Conservation (phyloP, 228 moss, liverwort and hornwort genomes). For the Sphagnum fallax region DNA sequence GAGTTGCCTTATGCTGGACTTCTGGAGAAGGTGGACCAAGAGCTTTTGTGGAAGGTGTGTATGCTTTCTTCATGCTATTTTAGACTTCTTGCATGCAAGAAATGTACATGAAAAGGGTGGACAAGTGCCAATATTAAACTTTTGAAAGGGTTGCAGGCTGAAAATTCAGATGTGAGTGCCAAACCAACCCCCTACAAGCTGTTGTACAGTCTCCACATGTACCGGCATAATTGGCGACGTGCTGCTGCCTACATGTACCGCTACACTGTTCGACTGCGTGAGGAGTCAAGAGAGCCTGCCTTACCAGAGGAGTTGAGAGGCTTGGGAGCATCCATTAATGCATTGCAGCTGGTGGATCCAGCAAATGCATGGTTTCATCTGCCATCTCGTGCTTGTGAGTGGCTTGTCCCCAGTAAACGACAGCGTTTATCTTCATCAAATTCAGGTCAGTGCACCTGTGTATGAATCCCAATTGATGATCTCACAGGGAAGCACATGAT, state of each 20-base stretch:
- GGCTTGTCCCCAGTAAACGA: conserved; percentile 71
- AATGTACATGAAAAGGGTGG: neutral
- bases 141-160: conserved; percentile 35
- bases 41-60: conserved; percentile 74
- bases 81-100: neutral
- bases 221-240: conserved; percentile 87
- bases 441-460: conserved; percentile 22
- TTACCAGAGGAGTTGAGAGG: conserved; percentile 85
- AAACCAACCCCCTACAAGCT: conserved; percentile 84
- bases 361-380: conserved; percentile 47
- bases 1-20: conserved; percentile 85
- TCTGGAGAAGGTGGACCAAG: conserved; percentile 85
- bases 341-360: conserved; percentile 77
- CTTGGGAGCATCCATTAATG: conserved; percentile 79
- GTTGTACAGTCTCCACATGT: conserved; percentile 84
- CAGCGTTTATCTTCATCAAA: conserved; percentile 43
- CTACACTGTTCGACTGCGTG: conserved; percentile 65
- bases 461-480: neutral
- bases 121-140: neutral
- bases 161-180: conserved; percentile 79
- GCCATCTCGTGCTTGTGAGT: conserved; percentile 48
- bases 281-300: conserved; percentile 53
- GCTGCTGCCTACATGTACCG: conserved; percentile 96
- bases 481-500: neutral
- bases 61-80: neutral